Conservation (phyloP, 2,329 filamentous ascomycete species). For the Nectriaceae sp. region DNA sequence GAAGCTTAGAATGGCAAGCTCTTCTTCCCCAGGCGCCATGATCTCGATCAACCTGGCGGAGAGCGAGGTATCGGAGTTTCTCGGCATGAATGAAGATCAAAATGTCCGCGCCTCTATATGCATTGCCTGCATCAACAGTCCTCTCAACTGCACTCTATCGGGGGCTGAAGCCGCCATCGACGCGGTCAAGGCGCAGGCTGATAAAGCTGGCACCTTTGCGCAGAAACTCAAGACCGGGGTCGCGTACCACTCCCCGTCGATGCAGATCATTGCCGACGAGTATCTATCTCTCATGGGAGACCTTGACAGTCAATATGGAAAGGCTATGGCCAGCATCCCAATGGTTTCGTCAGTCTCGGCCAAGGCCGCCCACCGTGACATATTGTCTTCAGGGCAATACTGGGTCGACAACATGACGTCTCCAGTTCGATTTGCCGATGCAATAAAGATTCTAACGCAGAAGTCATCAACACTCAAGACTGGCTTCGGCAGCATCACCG, state of each 20-base stretch:
- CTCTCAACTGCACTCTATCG: constrained; percentile 49
- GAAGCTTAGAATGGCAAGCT: constrained; percentile 35
- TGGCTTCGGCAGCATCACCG: neutral
- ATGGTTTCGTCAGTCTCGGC: constrained; percentile 36
- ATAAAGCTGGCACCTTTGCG: constrained; percentile 45
- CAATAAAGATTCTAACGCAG: constrained; percentile 7
- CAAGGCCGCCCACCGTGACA: neutral
- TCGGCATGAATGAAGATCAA: neutral
- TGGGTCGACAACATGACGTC: constrained; percentile 42
- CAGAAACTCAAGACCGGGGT: constrained; percentile 46
- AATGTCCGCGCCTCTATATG: neutral
- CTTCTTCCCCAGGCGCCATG: constrained; percentile 23
- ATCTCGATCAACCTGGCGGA: constrained; percentile 21
- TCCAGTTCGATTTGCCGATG: constrained; percentile 40
- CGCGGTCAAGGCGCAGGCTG: constrained; percentile 33
- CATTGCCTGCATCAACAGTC: constrained; percentile 51
- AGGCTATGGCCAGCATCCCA: neutral
- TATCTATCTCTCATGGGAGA: constrained; percentile 35
- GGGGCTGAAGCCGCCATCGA: constrained; percentile 45
- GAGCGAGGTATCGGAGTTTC: neutral
- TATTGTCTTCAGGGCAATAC: constrained; percentile 26
- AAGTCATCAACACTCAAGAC: neutral
- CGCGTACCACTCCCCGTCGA: constrained; percentile 53
- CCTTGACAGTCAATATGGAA: neutral
- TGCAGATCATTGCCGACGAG: constrained; percentile 46